Base-by-base conservation (phyloP, 148 eudicot species). In the Cornus kousa region DNA sequence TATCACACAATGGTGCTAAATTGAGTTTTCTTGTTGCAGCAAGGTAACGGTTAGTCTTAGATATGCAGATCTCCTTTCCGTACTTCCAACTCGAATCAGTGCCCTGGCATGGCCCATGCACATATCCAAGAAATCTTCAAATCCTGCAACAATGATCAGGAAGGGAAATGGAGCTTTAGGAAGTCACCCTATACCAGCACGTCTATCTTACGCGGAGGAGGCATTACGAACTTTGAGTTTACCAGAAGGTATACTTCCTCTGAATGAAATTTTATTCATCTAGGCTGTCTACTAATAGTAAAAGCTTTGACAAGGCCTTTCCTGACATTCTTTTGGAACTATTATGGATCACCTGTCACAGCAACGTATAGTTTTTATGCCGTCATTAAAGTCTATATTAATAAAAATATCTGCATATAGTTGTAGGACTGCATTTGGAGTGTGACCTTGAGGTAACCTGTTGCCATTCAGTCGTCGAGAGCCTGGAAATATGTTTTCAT, bases 31-130 rank as follows among this genome's bases (percentile, higher is more conserved):
- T 74, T 90, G 71, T 78, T 78, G 90, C 93, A 90, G 95, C 91
- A 90, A 89, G 86, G 86, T 96, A 75, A 92, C 90, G 2, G 89
- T 92, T 37, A 89, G 98, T 73, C 92, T 96, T 23, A 91, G 89
- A 81, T 96, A 96, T 80, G 91, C 91, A 33, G 92, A 93, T 86
- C 86, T 96, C 77, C 53, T 93, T 65, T 87, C 93, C 68, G 89
- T 90, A 81, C 91, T 96, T 86, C 99, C 99, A 24, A 87, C 97
- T 60, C 78, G 84, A 66, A 87, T 92, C 68, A 91, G 96, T 85
- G 99, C 90, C 48, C 81, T 95, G 82, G 97, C 93, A 79, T 95
- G 99, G 99, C 99, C 97, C 8, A 76, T 87, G 81, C 84, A 86
- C 74, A 80, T 83, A 69, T 82, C 86, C 43, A 86, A 86, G 77